A percentile compares a stretch with the other conserved stretches of the same genome.
phyloP scores from a whole-genome alignment of 495 filamentous ascomycete genomes.

The Podospora pseudocomata region DNA sequence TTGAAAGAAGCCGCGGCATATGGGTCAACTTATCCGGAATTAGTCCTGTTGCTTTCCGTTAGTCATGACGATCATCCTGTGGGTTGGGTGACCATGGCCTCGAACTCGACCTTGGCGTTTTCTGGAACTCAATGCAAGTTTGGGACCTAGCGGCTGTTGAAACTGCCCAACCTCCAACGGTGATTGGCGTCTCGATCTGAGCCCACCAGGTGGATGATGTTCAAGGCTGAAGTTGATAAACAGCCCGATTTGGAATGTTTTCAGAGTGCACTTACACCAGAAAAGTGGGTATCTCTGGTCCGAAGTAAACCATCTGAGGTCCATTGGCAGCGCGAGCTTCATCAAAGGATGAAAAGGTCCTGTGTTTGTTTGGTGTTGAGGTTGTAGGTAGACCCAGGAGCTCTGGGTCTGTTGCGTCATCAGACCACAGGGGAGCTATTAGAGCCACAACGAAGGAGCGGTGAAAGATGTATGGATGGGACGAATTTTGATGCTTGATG shows the following conservation, averaged over 20 bases:
- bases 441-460: neutral
- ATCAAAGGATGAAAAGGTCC: neutral
- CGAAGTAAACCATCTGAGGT: neutral
- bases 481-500: neutral
- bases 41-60: neutral
- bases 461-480: neutral
- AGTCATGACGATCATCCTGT: neutral
- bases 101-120: neutral
- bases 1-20: neutral
- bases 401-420: neutral
- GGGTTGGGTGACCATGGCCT: neutral
- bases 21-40: neutral
- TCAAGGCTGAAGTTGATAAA: neutral
- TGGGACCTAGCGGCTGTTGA: neutral
- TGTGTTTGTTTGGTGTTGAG: neutral
- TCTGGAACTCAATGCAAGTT: neutral
- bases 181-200: neutral
- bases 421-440: too few relatives aligned
- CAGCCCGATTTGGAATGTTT: neutral
- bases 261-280: neutral
- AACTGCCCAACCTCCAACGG: neutral
- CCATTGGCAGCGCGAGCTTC: neutral
- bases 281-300: neutral
- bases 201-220: neutral
- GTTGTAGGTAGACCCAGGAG: neutral